phyloP scores from a whole-genome alignment of 306 rosid genomes.

The Fragaria nilgerrensis region DNA sequence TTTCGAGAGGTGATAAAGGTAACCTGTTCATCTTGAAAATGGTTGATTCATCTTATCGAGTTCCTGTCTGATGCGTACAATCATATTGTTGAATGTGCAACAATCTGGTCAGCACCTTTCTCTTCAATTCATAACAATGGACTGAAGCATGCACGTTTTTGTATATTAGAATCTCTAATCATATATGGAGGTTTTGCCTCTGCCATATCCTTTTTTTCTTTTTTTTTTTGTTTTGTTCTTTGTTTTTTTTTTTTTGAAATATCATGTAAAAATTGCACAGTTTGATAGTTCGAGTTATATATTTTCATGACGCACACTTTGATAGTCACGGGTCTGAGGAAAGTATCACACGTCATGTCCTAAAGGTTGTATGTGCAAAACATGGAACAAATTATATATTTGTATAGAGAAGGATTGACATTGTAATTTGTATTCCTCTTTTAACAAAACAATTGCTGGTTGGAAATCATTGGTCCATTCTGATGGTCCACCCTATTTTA shows the following conservation, averaged over 20 bases:
- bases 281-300: neutral
- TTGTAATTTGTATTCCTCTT: neutral
- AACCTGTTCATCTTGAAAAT: constrained; percentile 83
- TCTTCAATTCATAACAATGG: neutral
- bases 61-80: constrained; percentile 44
- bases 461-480: neutral
- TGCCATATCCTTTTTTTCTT: neutral
- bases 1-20: constrained; percentile 91
- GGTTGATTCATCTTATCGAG: constrained; percentile 80
- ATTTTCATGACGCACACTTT: neutral
- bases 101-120: neutral
- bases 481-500: neutral
- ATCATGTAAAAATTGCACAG: neutral
- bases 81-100: neutral
- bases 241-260: neutral
- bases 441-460: neutral
- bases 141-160: neutral
- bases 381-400: neutral
- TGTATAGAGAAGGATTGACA: neutral
- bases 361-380: neutral
- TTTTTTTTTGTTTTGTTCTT: neutral
- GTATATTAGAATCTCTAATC: neutral
- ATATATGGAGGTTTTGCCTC: neutral
- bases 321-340: neutral
- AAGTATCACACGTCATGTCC: neutral